Evolutionary conservation across 345 rosid species (phyloP).

Genomic region (Populus pruinosa): DNA sequence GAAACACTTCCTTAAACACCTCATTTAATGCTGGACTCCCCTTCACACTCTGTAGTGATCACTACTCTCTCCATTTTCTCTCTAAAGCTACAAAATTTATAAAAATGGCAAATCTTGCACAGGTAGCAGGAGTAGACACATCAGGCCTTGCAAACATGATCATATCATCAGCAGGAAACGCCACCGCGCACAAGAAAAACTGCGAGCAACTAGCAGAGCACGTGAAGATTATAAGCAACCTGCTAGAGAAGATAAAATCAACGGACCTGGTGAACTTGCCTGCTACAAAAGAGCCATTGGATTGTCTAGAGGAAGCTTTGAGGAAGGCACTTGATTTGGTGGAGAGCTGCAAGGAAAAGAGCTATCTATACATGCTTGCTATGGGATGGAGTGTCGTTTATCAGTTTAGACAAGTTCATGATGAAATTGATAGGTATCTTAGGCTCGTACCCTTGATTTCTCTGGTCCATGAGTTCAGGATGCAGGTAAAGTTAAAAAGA

Average conservation of each 20-base stretch:
- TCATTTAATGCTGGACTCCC: too few species aligned
- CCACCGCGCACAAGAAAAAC: constrained; percentile 30
- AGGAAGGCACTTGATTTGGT: constrained; percentile 30
- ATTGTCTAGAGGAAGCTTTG: constrained; percentile 36
- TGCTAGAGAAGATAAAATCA: constrained; percentile 35
- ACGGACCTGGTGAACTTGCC: constrained; percentile 34
- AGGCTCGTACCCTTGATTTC: constrained; percentile 35
- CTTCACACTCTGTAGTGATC: too few species aligned
- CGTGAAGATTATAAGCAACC: constrained; percentile 28
- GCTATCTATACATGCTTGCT: constrained; percentile 39
- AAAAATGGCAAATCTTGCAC: constrained; percentile 16
- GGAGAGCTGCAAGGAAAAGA: constrained; percentile 34
- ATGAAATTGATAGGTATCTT: constrained; percentile 38
- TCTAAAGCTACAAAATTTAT: background rate
- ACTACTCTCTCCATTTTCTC: background rate
- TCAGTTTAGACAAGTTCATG: constrained; percentile 36
- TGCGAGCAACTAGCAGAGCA: constrained; percentile 40
- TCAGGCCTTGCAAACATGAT: constrained; percentile 25
- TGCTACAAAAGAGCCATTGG: constrained; percentile 35
- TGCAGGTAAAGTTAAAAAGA: constrained; percentile 20
- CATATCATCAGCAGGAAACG: constrained; percentile 29
- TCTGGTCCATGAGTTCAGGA: constrained; percentile 35
- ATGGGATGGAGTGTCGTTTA: constrained; percentile 41
- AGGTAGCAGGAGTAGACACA: constrained; percentile 26
- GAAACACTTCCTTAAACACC: too few species aligned